Evolutionary conservation across 331 rosid genomes (phyloP), one percentile per base, ranked within the genome.

Genomic region (Pyrus hybrid): DNA sequence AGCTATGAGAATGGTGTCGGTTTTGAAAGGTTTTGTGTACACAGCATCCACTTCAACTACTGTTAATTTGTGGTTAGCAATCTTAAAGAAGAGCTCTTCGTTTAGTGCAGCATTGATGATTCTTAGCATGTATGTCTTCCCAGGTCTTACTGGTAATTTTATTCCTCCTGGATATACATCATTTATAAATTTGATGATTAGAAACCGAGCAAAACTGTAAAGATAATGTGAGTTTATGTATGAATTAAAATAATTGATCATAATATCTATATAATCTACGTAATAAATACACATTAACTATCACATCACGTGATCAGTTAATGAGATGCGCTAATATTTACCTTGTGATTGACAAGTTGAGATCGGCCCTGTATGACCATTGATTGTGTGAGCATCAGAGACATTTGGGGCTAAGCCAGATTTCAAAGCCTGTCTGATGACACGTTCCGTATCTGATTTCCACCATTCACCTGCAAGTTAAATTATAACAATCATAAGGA

Each of bases 21-120:
- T 85, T 72, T 82, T 75, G 61, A 93, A 93, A 0, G 98, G 96
- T 67, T 90, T 93, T 56, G 91, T 88, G 88, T 90, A 93, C 5
- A 68, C 80, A 1, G 98, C 98, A 71, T 93, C 98, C 9, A 90
- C 98, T 73, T 93, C 98, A 7, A 93, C 95, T 4, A 90, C 89
- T 0, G 90, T 93, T 69, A 93, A 68, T 57, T 85, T 71, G 83
- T 93, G 98, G 72, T 79, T 83, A n/a, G 98, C 96, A 13, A 93
- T 70, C 75, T 90, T 93, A 63, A 93, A 90, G 74, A 93, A 93
- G 13, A 93, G 93, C 69, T 92, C 97, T 72, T 92, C 96, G 73
- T 92, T 92, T 11, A 92, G 84, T 73, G 97, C 97, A 81, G 96
- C 97, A 49, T 93, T 93, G 86, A 93, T 63, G 76, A 93, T 83